Evolutionary conservation across 768 basidiomycete species (phyloP), one percentile per base, ranked within the genome.

Genomic region (Tulasnella sp.): DNA sequence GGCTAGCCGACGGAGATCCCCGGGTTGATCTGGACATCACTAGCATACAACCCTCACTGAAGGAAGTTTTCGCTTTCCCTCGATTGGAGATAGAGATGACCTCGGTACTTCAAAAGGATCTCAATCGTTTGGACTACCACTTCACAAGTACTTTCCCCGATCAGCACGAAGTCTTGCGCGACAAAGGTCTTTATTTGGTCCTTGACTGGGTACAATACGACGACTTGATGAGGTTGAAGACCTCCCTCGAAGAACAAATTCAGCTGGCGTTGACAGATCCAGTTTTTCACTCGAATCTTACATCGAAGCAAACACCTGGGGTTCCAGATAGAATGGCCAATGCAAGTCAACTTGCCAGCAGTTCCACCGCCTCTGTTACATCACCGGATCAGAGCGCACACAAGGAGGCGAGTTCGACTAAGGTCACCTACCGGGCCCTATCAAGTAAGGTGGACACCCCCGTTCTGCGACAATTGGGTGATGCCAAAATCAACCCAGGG

Each of bases 401-500:
- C n/a, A n/a, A n/a, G n/a, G n/a, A n/a, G n/a, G n/a, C n/a, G n/a
- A n/a, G 45, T 48, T 49, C 35, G 29, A 47, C 42, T 49, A 39
- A 29, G 51, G 37, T 50, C 46, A 53, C 29, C 48, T 56, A 58
- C 43, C 46, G 60, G 29, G 51, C 44, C 32, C 46, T 46, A 20
- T 53, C 35, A 19, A 53, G 48, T 45, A 48, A 45, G 28, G 55
- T 58, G 44, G 72, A 73, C 48, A 86, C 82, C n/a, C 65, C 88
- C 48, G 83, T 79, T 19, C 81, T 88, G 77, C 76, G 83, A 24
- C 88, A 89, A 62, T 68, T 90, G 10, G 88, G 87, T 28, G 83
- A 89, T 62, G 85, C 83, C n/a, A 86, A 84, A 0, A 84, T 86
- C 1, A 83, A 87, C 58, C 81, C 86, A 19, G 83, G 40, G n/a